Base-by-base conservation (phyloP, 2,329 filamentous ascomycete genomes). In the Aspergillus sp. region DNA sequence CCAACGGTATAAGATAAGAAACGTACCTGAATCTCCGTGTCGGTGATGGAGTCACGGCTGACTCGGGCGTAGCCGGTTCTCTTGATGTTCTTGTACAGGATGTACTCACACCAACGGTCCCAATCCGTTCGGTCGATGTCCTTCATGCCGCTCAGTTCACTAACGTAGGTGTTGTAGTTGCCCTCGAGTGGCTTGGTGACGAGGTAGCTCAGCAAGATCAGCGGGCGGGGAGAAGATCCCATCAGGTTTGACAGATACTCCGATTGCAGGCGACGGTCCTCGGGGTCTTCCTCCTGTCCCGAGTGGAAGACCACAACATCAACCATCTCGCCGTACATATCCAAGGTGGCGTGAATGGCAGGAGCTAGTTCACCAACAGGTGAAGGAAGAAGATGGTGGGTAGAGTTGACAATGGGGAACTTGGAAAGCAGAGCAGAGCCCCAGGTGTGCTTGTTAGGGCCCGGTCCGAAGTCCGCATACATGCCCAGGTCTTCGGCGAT, bases 61-160 rank as follows among this genome's bases (percentile, higher is more conserved):
- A 99, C 88, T 54, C 95, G 82, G 4, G 95, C 95, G 73, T 99
- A 99, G 1, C 91, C 93, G 0, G 90, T 88, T 61, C 93, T 84
- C 76, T 87, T 88, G 61, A 99, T 77, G 12, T 87, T 87, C 81
- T 97, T 97, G 82, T 91, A 99, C 25, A 99, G 79, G 64, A 99
- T 97, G 76, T 99, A 99, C 79, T 99, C 93, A 79, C 95, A 99
- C 95, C 95, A 99, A 55, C 95, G 83, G 74, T 99, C 95, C 92
- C 92, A 96, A 73, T 99, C 95, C 3, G 82, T 87, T 0, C 88
- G 85, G 70, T 99, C 95, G 50, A 99, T 95, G 70, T 99, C 95
- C 69, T 90, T 87, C 95, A 99, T 99, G 9, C 92, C 91, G 58
- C 90, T 96, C 57, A 80, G 80, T 53, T 91, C 84, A 56, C 91